phyloP scores from a whole-genome alignment of 2,329 filamentous ascomycete species.

The Dactylellina sp. region DNA sequence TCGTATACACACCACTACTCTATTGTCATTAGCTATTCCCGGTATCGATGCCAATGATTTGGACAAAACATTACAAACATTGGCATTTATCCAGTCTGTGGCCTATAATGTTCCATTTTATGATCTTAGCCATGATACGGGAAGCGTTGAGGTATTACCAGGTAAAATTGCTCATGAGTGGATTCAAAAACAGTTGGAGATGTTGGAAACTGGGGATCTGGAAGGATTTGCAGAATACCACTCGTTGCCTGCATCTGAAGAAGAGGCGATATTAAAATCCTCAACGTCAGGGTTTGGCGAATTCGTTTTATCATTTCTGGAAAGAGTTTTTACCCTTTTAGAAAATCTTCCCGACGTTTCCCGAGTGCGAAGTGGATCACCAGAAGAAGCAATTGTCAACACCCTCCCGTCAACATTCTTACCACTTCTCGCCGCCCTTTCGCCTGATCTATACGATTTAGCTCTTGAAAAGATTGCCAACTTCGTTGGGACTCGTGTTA shows the following conservation, averaged over 20 bases:
- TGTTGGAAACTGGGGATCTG: slow-evolving; percentile 90
- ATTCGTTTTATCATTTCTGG: slow-evolving; percentile 88
- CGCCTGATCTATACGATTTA: slow-evolving; percentile 91
- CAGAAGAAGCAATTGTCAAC: slow-evolving; percentile 97
- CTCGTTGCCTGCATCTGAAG: slow-evolving; percentile 85
- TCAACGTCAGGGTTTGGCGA: slow-evolving; percentile 94
- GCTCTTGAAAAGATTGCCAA: slow-evolving; percentile 90
- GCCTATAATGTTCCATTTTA: slow-evolving; percentile 96
- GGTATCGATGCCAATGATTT: slow-evolving; percentile 98
- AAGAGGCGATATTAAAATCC: slow-evolving; percentile 87
- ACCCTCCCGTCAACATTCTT: slow-evolving; percentile 91
- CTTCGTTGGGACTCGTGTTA: slow-evolving; percentile 92
- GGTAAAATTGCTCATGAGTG: slow-evolving; percentile 66
- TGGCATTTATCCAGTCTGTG: slow-evolving; percentile 94
- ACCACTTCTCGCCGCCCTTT: slow-evolving; percentile 88
- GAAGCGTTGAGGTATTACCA: slow-evolving; percentile 78
- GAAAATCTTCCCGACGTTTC: slow-evolving; percentile 95
- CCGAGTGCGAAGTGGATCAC: slow-evolving; percentile 86
- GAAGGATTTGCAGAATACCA: slow-evolving; percentile 85
- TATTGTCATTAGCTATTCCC: slow-evolving; percentile 90
- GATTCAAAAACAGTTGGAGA: slow-evolving; percentile 93
- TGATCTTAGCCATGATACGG: slow-evolving; percentile 73
- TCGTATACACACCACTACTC: slow-evolving; percentile 91
- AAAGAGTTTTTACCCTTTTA: slow-evolving; percentile 92
- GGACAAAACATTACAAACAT: slow-evolving; percentile 92